A percentile compares a stretch with the other conserved stretches of the same genome.
These are phyloP conservation scores for Drechslerella coelobrocha DNA, from an alignment of 2,329 filamentous ascomycete species.

Conservation along the genomic window DNA sequence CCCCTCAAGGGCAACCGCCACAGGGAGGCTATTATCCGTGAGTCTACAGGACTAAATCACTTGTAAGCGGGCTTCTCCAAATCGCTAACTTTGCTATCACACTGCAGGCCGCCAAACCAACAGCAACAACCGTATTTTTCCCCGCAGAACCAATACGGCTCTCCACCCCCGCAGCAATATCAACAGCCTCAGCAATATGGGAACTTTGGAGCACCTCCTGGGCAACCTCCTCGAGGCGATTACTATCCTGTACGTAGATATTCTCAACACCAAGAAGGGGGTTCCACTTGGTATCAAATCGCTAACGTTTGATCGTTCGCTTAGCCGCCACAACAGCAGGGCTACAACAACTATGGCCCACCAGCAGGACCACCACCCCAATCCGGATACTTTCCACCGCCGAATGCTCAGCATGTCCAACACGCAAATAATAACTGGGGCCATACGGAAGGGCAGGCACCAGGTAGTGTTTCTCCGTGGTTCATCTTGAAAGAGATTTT, in stretches of 20 bases:
- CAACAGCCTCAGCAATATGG: constrained; percentile 30
- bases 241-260: constrained; percentile 35
- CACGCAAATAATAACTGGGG: constrained; percentile 30
- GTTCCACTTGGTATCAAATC: not conserved
- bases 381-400: constrained; percentile 34
- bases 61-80: not conserved
- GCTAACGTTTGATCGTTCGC: not conserved
- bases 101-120: constrained; percentile 8
- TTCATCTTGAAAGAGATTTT: not conserved
- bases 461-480: constrained; percentile 17
- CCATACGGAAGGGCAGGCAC: constrained; percentile 35
- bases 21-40: constrained; percentile 46
- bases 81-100: constrained; percentile 8
- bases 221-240: constrained; percentile 16
- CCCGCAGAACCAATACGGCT: constrained; percentile 35
- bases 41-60: constrained; percentile 6
- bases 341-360: constrained; percentile 28
- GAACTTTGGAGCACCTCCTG: constrained; percentile 36
- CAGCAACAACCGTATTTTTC: constrained; percentile 19
- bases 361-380: constrained; percentile 32
- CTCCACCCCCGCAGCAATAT: constrained; percentile 36
- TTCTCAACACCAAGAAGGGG: not conserved
- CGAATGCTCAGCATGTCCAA: constrained; percentile 34
- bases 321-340: constrained; percentile 16
- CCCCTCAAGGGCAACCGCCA: constrained; percentile 33